Evolutionary conservation across 306 rosid genomes (phyloP).

Genomic region (Biancaea sappan): DNA sequence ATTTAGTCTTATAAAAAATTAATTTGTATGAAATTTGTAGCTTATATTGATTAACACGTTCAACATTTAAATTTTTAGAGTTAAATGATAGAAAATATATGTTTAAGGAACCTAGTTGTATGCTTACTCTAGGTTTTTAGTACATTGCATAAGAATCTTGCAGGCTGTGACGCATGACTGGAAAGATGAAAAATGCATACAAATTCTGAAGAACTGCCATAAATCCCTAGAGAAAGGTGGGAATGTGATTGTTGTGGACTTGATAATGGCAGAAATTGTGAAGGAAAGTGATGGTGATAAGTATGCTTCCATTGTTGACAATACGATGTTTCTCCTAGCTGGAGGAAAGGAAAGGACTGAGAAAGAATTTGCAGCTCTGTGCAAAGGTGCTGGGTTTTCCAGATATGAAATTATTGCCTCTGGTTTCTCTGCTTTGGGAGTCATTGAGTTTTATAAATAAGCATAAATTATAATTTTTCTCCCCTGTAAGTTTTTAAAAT

Average conservation of each 20-base stretch:
- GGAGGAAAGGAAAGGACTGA: slow-evolving; percentile 6
- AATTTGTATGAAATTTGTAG: too few relatives aligned
- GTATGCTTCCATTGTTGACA: slow-evolving; percentile 2
- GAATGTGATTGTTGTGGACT: not conserved
- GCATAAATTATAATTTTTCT: too few relatives aligned
- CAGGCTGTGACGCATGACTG: not conserved
- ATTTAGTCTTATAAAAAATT: too few relatives aligned
- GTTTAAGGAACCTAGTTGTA: too few relatives aligned
- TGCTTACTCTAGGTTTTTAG: too few relatives aligned
- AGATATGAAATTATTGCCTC: not conserved
- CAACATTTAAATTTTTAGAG: too few relatives aligned
- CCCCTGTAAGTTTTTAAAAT: too few relatives aligned
- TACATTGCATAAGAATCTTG: not conserved
- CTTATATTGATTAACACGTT: too few relatives aligned
- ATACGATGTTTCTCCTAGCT: not conserved
- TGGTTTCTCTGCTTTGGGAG: not conserved
- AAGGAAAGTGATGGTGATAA: slow-evolving; percentile 8
- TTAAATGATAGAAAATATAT: too few relatives aligned
- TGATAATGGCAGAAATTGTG: slow-evolving; percentile 7
- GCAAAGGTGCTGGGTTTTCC: not conserved
- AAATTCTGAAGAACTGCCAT: slow-evolving; percentile 10
- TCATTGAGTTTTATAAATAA: not conserved
- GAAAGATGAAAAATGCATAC: slow-evolving; percentile 6
- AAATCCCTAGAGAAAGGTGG: slow-evolving; percentile 1
- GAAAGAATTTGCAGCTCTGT: not conserved